phyloP scores from a whole-genome alignment of 192 early-diverging fungal genomes.

The Gigaspora rosea region DNA sequence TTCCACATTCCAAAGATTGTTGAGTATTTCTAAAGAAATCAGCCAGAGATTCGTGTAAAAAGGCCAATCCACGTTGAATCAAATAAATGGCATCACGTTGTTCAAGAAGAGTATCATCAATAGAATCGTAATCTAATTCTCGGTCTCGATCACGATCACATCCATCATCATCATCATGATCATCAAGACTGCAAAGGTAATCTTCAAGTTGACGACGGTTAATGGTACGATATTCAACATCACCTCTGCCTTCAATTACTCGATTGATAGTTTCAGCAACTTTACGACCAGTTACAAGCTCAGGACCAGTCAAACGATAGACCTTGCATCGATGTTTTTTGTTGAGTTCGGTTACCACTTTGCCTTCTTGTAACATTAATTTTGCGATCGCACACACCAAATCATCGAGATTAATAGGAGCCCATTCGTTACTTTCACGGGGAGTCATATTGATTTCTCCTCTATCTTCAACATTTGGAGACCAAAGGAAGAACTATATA shows the following conservation, averaged over 20 bases:
- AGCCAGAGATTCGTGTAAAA: neutral
- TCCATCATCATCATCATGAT: neutral
- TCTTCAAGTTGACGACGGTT: neutral
- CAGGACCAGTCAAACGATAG: neutral
- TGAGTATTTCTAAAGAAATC: neutral
- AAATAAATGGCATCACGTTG: neutral
- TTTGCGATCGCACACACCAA: neutral
- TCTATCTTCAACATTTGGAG: slow-evolving; percentile 8
- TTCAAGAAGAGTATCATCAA: neutral
- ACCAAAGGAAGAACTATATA: neutral
- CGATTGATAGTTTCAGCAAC: neutral
- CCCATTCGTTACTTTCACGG: neutral
- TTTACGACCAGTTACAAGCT: neutral
- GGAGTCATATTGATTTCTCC: slow-evolving; percentile 6
- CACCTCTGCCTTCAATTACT: neutral
- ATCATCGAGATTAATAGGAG: neutral
- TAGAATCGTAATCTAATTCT: too few species aligned
- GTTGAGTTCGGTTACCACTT: neutral
- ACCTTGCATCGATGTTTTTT: neutral
- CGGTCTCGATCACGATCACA: neutral
- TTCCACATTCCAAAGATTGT: neutral
- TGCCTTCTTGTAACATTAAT: neutral
- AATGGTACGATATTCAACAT: neutral
- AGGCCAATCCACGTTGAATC: neutral
- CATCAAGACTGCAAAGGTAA: neutral